A percentile compares a stretch with the other conserved stretches of the same genome.
phyloP scores from a whole-genome alignment of 148 eudicot genomes.

The Fallopia convolvulus region DNA sequence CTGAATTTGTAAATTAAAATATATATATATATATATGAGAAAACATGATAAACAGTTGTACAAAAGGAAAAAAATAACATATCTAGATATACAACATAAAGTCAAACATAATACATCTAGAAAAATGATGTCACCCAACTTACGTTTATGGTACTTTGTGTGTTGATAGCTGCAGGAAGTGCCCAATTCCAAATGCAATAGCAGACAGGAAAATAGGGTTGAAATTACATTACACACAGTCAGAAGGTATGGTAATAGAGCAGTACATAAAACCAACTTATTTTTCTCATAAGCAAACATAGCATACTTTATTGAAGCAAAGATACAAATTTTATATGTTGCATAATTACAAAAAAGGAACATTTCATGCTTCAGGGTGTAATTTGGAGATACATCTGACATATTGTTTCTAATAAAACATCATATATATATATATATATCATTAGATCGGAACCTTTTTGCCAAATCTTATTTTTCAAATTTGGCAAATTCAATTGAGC shows the following conservation, averaged over 20 bases:
- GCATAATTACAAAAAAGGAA: neutral
- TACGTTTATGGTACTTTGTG: constrained; percentile 98
- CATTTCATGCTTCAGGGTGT: neutral
- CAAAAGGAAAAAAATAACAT: neutral
- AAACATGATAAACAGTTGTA: neutral
- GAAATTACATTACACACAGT: constrained; percentile 17
- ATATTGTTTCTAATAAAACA: neutral
- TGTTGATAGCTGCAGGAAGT: constrained; percentile 83
- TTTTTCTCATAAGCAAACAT: neutral
- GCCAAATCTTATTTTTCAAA: neutral
- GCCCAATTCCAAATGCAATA: constrained; percentile 37
- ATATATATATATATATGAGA: neutral
- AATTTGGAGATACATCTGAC: neutral
- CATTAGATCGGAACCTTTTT: neutral
- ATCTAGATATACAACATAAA: neutral
- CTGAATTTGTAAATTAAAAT: neutral
- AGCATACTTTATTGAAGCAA: neutral
- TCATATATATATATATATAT: neutral
- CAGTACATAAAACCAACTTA: neutral
- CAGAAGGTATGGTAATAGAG: neutral
- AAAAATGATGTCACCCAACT: constrained; percentile 22
- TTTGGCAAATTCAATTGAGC: constrained; percentile 4
- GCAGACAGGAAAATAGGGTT: constrained; percentile 13
- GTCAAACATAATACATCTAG: constrained; percentile 6
- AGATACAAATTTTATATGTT: neutral